phyloP scores from a whole-genome alignment of 345 rosid genomes.

The Arabidopsis arenosa region DNA sequence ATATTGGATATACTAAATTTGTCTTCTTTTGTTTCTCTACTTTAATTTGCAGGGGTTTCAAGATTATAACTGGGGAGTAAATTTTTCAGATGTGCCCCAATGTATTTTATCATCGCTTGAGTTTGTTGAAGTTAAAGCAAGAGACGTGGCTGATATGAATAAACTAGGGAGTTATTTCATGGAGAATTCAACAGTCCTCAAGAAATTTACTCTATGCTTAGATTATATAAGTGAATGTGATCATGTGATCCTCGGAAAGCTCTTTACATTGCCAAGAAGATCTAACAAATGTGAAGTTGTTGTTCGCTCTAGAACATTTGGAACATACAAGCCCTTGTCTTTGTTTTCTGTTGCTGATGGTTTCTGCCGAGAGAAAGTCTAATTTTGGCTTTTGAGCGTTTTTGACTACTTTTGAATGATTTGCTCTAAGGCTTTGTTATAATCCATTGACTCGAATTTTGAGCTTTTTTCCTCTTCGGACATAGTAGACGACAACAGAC shows the following conservation, averaged over 20 bases:
- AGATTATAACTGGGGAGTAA: background rate
- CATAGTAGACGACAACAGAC: no score
- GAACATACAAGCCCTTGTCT: conserved; percentile 19
- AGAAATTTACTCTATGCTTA: conserved; percentile 23
- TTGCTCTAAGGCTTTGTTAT: background rate
- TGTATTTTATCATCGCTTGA: conserved; percentile 21
- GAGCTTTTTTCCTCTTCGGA: no score
- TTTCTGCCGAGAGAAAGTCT: background rate
- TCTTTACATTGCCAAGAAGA: conserved; percentile 19
- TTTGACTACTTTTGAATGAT: background rate
- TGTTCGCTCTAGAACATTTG: conserved; percentile 13
- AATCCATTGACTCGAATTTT: background rate
- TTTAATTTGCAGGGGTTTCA: background rate
- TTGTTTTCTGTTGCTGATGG: background rate
- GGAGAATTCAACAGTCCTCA: conserved; percentile 12
- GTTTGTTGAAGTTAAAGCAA: conserved; percentile 1
- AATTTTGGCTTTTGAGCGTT: background rate
- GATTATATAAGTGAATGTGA: background rate
- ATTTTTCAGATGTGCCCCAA: conserved; percentile 2
- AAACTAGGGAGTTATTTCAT: conserved; percentile 7
- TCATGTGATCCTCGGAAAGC: background rate
- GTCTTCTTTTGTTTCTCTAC: background rate
- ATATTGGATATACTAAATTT: background rate
- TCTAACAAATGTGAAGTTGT: conserved; percentile 26
- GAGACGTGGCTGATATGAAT: background rate